Conservation (phyloP, 1,284 basidiomycete species). For the Ustilago sp. region DNA sequence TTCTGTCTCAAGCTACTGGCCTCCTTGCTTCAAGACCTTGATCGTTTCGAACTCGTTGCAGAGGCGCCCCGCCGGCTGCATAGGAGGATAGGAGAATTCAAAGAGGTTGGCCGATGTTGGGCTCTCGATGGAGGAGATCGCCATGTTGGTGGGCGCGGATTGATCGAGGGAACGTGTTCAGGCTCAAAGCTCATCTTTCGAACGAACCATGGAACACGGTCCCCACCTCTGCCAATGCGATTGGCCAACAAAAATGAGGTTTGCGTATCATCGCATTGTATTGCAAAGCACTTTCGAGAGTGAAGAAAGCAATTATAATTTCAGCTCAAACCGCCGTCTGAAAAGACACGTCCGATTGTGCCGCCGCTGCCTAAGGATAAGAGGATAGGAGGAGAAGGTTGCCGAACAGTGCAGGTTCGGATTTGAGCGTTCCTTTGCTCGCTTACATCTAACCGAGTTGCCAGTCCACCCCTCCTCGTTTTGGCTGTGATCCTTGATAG, state of each 20-base stretch:
- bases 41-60: neutral
- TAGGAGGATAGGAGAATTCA: slow-evolving; percentile 10
- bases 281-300: slow-evolving; percentile 16
- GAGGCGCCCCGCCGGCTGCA: slow-evolving; percentile 4
- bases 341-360: neutral
- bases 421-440: slow-evolving; percentile 31
- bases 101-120: neutral
- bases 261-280: slow-evolving; percentile 7
- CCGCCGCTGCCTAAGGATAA: slow-evolving; percentile 6
- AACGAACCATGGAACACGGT: neutral
- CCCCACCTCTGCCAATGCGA: neutral
- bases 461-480: neutral
- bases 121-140: neutral
- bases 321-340: neutral
- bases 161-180: slow-evolving; percentile 36
- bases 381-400: neutral
- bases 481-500: slow-evolving; percentile 1
- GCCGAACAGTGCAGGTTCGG: slow-evolving; percentile 13
- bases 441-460: slow-evolving; percentile 34
- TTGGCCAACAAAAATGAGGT: slow-evolving; percentile 1
- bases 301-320: neutral
- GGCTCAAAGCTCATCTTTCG: neutral
- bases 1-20: neutral
- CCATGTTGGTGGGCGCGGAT: neutral
- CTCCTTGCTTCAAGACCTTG: neutral